Conservation (phyloP, 2,329 filamentous ascomycete species). For the Microcyclosporella mali region DNA sequence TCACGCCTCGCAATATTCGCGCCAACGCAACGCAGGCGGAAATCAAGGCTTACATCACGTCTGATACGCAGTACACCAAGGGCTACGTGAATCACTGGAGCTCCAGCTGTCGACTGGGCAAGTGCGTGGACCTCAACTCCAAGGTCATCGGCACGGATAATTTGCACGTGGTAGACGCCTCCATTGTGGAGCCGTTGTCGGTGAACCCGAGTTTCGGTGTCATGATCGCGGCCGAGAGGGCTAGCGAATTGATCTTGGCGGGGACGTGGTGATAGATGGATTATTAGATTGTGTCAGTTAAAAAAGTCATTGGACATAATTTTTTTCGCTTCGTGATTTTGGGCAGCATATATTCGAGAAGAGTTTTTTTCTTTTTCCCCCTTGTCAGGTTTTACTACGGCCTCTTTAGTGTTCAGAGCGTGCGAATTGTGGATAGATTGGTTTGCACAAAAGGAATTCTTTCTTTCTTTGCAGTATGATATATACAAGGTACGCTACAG, state of each 20-base stretch:
- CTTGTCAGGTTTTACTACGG: too few relatives aligned
- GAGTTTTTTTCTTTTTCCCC: too few relatives aligned
- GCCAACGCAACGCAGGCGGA: slow-evolving; percentile 43
- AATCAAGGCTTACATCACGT: slow-evolving; percentile 46
- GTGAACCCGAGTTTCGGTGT: slow-evolving; percentile 52
- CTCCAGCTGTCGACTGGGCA: slow-evolving; percentile 46
- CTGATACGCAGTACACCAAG: slow-evolving; percentile 40
- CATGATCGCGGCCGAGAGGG: slow-evolving; percentile 50
- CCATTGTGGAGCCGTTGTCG: slow-evolving; percentile 46
- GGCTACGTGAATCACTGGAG: slow-evolving; percentile 51
- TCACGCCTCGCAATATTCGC: slow-evolving; percentile 47
- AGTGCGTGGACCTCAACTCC: slow-evolving; percentile 45
- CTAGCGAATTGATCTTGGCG: slow-evolving; percentile 43
- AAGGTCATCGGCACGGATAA: slow-evolving; percentile 46
- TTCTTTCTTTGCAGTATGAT: slow-evolving; percentile 6
- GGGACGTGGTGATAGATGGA: neutral
- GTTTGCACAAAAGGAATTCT: slow-evolving; percentile 3
- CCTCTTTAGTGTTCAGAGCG: too few relatives aligned
- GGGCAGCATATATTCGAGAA: too few relatives aligned
- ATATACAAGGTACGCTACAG: slow-evolving; percentile 5
- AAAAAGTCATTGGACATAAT: too few relatives aligned
- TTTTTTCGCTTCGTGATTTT: too few relatives aligned
- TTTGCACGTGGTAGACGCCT: slow-evolving; percentile 48
- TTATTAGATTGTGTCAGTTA: too few relatives aligned
- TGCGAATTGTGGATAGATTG: too few relatives aligned